A percentile compares a stretch with the other conserved stretches of the same genome.
Evolutionary conservation across 805 yeast genomes (phyloP).

Genomic region (Starmerella floris): DNA sequence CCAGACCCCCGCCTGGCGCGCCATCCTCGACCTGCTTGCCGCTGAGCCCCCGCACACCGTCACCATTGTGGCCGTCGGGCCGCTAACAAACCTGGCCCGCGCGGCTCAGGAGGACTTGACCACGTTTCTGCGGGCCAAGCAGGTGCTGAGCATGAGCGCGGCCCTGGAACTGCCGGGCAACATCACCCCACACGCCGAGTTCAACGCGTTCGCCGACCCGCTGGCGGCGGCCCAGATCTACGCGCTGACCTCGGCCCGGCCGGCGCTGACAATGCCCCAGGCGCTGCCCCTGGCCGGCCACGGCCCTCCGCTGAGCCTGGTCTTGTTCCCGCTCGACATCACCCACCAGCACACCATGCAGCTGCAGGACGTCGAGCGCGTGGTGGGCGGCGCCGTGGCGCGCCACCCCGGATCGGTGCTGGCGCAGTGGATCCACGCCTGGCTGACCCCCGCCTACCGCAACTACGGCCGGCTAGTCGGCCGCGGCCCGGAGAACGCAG

Average conservation of each 20-base stretch:
- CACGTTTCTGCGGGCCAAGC: constrained; percentile 27
- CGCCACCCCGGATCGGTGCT: constrained; percentile 23
- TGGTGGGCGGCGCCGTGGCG: constrained; percentile 11
- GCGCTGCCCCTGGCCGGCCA: constrained; percentile 13
- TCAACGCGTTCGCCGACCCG: constrained; percentile 33
- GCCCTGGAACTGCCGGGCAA: constrained; percentile 29
- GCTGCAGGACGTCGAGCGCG: constrained; percentile 17
- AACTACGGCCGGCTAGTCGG: constrained; percentile 20
- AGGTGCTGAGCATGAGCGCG: constrained; percentile 32
- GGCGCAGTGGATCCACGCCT: constrained; percentile 27
- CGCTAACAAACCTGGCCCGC: constrained; percentile 31
- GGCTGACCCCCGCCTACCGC: constrained; percentile 23
- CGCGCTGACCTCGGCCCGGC: constrained; percentile 25
- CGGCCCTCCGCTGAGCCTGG: constrained; percentile 23
- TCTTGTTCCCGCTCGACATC: constrained; percentile 30
- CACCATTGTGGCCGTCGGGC: constrained; percentile 31
- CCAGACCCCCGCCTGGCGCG: constrained; percentile 25
- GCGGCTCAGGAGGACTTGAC: constrained; percentile 31
- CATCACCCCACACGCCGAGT: constrained; percentile 32
- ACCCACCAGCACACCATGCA: constrained; percentile 26
- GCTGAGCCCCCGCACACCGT: constrained; percentile 29
- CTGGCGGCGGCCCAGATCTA: constrained; percentile 31
- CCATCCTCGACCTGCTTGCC: constrained; percentile 28
- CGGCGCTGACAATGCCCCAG: constrained; percentile 25
- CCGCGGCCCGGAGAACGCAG: constrained; percentile 17